Evolutionary conservation across 176 grass and related monocot genomes (phyloP), one percentile per base, ranked within the genome.

Genomic region (Pontederia paniculata): DNA sequence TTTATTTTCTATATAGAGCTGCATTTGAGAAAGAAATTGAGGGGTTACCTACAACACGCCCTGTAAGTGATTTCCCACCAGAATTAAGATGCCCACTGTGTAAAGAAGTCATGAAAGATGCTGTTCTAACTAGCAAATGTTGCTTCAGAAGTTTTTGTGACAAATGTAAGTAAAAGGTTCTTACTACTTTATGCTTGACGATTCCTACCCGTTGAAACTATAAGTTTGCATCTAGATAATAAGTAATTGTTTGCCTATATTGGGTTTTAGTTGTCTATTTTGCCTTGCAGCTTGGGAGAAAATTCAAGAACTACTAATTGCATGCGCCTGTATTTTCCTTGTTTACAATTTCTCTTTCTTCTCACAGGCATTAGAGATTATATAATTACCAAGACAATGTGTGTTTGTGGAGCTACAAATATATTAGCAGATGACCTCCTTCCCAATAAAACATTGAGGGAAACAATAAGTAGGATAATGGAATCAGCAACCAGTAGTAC

Each of bases 101-200:
- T 80, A 98, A 98, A 76, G 83, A 88, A 77, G 86, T 91, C 55
- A 98, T 98, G 87, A 98, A 98, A 78, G 94, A 98, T 77, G 87
- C 94, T 21, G 94, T 98, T 66, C 69, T 98, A 66, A 93, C 87
- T 61, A 98, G 94, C 89, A 98, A 98, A 77, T 98, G 94, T 61
- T 98, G 94, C 66, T 98, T 98, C 82, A 84, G 73, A 59, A 98
- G 94, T 69, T 98, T 98, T 60, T 98, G 94, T 60, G 94, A 98
- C 83, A 84, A 84, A 98, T 98, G 94, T 97, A 84, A 76, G 81
- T 62, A 44, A 12, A 10, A 14, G 59, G 70, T 50, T 53, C 12
- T 44, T 41, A 21, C 47, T 19, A 68, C 21, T 9, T 57, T 50
- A 62, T 1, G 3, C 28, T 37, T 37, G 28, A 37, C 28, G n/a